Evolutionary conservation across 495 filamentous ascomycete genomes (phyloP).

Genomic region (Ascobolus immersus): DNA sequence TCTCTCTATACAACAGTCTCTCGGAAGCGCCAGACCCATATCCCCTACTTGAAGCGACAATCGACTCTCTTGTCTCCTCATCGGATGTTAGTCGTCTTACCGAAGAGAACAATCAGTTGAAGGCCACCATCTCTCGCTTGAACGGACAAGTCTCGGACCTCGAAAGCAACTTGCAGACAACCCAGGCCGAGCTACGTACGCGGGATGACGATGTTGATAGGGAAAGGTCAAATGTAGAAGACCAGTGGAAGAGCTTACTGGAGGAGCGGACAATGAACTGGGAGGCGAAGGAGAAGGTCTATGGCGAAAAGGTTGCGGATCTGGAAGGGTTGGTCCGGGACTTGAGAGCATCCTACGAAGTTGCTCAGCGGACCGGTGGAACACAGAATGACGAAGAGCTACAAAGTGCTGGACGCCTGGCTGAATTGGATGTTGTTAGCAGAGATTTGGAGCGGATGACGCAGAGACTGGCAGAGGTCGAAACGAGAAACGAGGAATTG

Average conservation of each 20-base stretch:
- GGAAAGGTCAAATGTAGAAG: conserved; percentile 58
- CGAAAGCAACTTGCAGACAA: conserved; percentile 33
- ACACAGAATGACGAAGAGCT: conserved; percentile 16
- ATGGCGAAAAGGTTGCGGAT: conserved; percentile 82
- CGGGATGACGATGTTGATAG: conserved; percentile 46
- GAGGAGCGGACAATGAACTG: conserved; percentile 90
- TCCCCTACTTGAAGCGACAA: conserved; percentile 79
- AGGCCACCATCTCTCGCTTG: conserved; percentile 50
- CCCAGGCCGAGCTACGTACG: conserved; percentile 18
- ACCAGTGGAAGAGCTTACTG: conserved; percentile 75
- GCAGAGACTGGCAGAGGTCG: conserved; percentile 63
- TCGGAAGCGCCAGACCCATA: conserved; percentile 95
- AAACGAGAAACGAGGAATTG: conserved; percentile 83
- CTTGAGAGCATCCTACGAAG: conserved; percentile 89
- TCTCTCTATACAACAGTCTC: conserved; percentile 73
- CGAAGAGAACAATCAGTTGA: conserved; percentile 62
- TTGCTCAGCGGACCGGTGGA: conserved; percentile 59
- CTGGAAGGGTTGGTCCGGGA: conserved; percentile 83
- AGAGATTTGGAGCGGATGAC: conserved; percentile 80
- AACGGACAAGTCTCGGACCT: conserved; percentile 43
- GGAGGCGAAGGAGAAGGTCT: conserved; percentile 72
- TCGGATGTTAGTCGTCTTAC: conserved; percentile 26
- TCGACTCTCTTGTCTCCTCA: conserved; percentile 45
- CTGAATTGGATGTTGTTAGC: conserved; percentile 78
- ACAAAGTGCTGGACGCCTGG: conserved; percentile 21